phyloP scores from a whole-genome alignment of 116 monocot species.

The Thalassia testudinum region DNA sequence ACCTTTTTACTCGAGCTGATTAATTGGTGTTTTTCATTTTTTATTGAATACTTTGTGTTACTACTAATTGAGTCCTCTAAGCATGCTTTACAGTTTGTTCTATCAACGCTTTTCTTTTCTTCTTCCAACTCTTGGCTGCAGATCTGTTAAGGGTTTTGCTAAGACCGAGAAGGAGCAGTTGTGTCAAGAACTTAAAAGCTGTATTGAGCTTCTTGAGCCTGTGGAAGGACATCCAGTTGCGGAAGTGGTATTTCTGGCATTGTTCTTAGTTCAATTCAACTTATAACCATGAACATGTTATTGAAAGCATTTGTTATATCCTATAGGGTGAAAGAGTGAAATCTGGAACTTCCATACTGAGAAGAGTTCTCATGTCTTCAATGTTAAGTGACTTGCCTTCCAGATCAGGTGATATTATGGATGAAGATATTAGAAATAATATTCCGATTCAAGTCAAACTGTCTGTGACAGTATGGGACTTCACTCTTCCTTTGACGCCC shows the following conservation, averaged over 20 bases:
- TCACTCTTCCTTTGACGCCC: slow-evolving; percentile 80
- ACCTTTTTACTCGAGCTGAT: background rate
- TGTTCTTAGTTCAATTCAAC: background rate
- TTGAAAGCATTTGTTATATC: slow-evolving; percentile 2
- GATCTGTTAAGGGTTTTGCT: slow-evolving; percentile 7
- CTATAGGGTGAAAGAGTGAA: slow-evolving; percentile 53
- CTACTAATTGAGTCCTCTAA: background rate
- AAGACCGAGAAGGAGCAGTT: slow-evolving; percentile 55
- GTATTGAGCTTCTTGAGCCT: slow-evolving; percentile 54
- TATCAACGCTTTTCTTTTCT: background rate
- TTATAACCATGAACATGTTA: background rate
- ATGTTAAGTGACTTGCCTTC: slow-evolving; percentile 41
- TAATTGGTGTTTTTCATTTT: background rate
- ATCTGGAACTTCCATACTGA: slow-evolving; percentile 49
- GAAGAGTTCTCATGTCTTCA: slow-evolving; percentile 43
- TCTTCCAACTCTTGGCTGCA: background rate
- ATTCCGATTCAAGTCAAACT: slow-evolving; percentile 57
- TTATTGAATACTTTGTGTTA: background rate
- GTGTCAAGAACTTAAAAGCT: slow-evolving; percentile 54
- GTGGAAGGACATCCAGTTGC: slow-evolving; percentile 48
- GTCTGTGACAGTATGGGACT: slow-evolving; percentile 88
- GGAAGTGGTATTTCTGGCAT: slow-evolving; percentile 45
- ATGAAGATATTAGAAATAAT: slow-evolving; percentile 64
- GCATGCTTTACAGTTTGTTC: background rate
- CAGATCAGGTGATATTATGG: slow-evolving; percentile 72